Percentiles rank a stretch among this genome's conserved stretches.
Conservation (phyloP, 177 flowering plant species). For the Vitis hybrid region DNA sequence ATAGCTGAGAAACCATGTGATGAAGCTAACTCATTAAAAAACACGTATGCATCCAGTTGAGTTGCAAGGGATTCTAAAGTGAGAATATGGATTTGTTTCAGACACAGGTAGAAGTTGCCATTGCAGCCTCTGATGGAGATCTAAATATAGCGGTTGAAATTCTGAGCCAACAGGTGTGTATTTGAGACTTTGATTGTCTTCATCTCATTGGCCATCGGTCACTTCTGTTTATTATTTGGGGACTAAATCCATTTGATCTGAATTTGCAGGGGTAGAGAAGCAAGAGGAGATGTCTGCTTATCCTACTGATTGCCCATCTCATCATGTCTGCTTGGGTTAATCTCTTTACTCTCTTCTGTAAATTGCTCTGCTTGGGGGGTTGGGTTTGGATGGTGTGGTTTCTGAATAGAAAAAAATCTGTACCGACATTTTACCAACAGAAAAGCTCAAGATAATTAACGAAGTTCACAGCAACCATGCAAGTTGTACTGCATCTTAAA, state of each 20-base stretch:
- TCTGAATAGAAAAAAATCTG: too few relatives aligned
- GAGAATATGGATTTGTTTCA: constrained; percentile 27
- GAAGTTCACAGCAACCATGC: too few relatives aligned
- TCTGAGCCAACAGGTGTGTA: constrained; percentile 81
- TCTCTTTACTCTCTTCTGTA: too few relatives aligned
- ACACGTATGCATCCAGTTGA: neutral
- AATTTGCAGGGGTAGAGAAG: constrained; percentile 18
- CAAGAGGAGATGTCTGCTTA: neutral
- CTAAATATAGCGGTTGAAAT: constrained; percentile 85
- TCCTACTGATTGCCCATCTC: too few relatives aligned
- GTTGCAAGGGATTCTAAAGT: neutral
- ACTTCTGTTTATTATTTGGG: neutral
- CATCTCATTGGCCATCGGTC: neutral
- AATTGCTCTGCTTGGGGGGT: too few relatives aligned
- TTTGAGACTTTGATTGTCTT: neutral
- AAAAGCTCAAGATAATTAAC: too few relatives aligned
- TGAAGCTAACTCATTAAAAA: neutral
- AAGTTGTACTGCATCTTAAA: too few relatives aligned
- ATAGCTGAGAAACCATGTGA: neutral
- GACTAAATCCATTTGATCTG: neutral
- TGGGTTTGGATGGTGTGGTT: too few relatives aligned
- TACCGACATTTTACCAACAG: too few relatives aligned
- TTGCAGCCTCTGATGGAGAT: constrained; percentile 93
- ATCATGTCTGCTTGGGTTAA: too few relatives aligned
- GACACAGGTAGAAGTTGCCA: constrained; percentile 97